phyloP scores from a whole-genome alignment of 768 basidiomycete species.

The Russula olivacea region DNA sequence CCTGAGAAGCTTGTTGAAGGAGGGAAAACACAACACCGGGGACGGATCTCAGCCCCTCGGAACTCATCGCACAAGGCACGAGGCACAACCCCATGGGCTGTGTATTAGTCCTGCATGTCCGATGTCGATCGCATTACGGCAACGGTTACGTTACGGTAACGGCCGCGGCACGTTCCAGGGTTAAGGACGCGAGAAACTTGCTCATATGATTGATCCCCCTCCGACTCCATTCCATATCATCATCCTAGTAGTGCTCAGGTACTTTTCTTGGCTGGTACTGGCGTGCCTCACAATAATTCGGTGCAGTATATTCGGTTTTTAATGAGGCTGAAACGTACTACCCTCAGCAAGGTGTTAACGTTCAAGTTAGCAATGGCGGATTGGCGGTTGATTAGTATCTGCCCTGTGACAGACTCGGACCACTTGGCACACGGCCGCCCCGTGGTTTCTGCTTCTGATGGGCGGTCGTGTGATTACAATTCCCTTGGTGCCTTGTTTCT shows the following conservation, averaged over 20 bases:
- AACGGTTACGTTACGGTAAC: not conserved
- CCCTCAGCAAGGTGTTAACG: not conserved
- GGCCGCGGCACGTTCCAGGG: not conserved
- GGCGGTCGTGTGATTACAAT: too few species aligned
- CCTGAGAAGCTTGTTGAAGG: too few species aligned
- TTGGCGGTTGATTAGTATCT: not conserved
- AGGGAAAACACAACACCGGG: not conserved
- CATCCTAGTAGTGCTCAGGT: not conserved
- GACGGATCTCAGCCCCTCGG: not conserved
- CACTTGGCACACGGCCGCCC: too few species aligned
- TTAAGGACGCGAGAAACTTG: not conserved
- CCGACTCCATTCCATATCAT: not conserved
- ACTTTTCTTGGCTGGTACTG: too few species aligned
- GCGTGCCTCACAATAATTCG: not conserved
- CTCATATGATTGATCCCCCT: too few species aligned
- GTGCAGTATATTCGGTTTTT: not conserved
- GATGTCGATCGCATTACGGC: not conserved
- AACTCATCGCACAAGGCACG: too few species aligned
- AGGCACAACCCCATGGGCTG: not conserved
- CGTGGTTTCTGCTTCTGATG: too few species aligned
- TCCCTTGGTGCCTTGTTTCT: too few species aligned
- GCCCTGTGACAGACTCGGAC: too few species aligned
- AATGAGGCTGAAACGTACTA: not conserved
- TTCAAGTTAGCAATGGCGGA: too few species aligned
- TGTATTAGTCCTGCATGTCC: not conserved